Evolutionary conservation across 169 alveolate species (phyloP), one percentile per base, ranked within the genome.

Genomic region (Babesia ovata): DNA sequence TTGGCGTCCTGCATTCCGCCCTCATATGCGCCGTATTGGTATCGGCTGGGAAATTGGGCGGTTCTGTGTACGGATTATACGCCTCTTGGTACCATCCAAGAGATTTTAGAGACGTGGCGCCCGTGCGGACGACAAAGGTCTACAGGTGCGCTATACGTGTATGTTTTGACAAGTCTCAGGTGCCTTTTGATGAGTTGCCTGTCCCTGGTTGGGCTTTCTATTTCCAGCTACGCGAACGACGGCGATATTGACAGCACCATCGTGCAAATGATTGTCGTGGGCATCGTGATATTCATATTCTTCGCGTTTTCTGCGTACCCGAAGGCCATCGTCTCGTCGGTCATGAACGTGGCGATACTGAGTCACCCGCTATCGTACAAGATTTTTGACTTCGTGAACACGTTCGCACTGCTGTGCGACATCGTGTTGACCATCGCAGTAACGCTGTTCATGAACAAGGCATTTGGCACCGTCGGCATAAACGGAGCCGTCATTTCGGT

Each of bases 291-390:
- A 14, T 81, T 81, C 60, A 45, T 24, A 58, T 81, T 81, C 36
- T 81, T 75, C 54, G 71, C 78, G 52, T 81, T 81, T 53, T 60
- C 83, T 0, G 36, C 88, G 16, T 61, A 63, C 39, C 88, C 88
- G 45, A 81, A 70, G 53, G 48, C 73, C 26, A 54, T 44, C n/a
- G 19, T 52, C 11, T 70, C 88, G 0, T 71, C 84, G 3, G 28
- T 44, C 42, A 60, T 81, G 63, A 86, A 81, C 53, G 21, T 33
- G n/a, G 46, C 79, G 33, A 63, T 81, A 42, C 24, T 72, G 26
- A 72, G 65, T 58, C 84, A 81, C 29, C 88, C 83, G 4, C 79
- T 81, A 53, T 71, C 84, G 26, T 66, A 81, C 84, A 81, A 81
- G 63, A 70, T 81, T 17, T 81, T 71, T 22, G 83, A 81, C 42